Evolutionary conservation across 148 eudicot species (phyloP), one percentile per base, ranked within the genome.

Genomic region (Tetragonia tetragonoides): DNA sequence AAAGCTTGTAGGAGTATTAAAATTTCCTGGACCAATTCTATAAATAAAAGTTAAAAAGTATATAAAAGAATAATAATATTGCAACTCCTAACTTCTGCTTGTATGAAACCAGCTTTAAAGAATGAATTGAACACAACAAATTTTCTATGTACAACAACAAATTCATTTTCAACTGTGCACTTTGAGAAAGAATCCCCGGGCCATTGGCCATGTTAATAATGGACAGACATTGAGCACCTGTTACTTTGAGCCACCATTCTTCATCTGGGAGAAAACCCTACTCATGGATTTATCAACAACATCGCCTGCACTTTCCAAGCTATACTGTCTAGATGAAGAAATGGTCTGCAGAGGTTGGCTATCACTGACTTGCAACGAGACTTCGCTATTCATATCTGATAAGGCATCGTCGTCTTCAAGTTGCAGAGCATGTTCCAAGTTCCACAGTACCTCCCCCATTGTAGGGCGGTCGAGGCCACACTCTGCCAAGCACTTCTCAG

Each of bases 401-500:
- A 77, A 78, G 59, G 60, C 76, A 20, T 83, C 81, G 15, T 74
- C 83, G 16, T 80, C 88, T 75, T 87, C 81, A 63, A 88, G 79
- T 74, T 88, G 87, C 62, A 88, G 82, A 4, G 87, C 88, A 86
- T n/a, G 69, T 69, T 88, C 94, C 66, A 90, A 72, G 63, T 87
- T 87, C 87, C 86, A 87, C 47, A 88, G 59, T 6, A 88, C 91
- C 20, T 88, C 89, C 76, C 92, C 92, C 87, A 86, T 87, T 57
- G 86, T 75, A 10, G 94, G 94, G 40, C 94, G 83, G 66, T 86
- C 82, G 64, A 76, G 65, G 8, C 91, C 86, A 63, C 76, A 49
- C 68, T 84, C 87, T 1, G 86, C 89, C 83, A 90, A 83, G 79
- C 92, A 90, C 76, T 88, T 90, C 77, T 83, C 87, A 41, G 87